phyloP scores from a whole-genome alignment of 2,329 filamentous ascomycete genomes.

The Verticillium klebahnii region DNA sequence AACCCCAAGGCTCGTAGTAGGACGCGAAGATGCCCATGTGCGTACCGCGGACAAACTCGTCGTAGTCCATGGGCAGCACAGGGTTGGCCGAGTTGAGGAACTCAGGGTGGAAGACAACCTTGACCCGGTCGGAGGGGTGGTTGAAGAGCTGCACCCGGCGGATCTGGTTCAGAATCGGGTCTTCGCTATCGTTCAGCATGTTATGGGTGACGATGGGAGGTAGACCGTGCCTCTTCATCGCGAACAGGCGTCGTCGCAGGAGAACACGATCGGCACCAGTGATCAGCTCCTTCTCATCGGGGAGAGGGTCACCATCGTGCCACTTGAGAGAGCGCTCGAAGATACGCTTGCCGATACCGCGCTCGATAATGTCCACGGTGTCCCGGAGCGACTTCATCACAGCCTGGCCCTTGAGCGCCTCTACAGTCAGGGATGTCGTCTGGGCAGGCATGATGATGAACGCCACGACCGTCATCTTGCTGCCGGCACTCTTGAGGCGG shows the following conservation, averaged over 20 bases:
- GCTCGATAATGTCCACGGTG: slow-evolving; percentile 88
- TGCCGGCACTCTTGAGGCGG: slow-evolving; percentile 76
- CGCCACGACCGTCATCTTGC: slow-evolving; percentile 90
- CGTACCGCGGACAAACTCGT: slow-evolving; percentile 96
- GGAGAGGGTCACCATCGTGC: slow-evolving; percentile 90
- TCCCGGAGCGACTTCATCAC: slow-evolving; percentile 95
- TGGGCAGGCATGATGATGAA: slow-evolving; percentile 99
- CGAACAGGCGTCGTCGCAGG: slow-evolving; percentile 84
- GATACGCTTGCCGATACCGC: slow-evolving; percentile 85
- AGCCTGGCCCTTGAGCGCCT: slow-evolving; percentile 92
- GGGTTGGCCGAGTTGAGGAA: slow-evolving; percentile 96
- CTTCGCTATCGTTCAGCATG: slow-evolving; percentile 91
- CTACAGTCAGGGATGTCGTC: slow-evolving; percentile 89
- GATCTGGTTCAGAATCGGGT: slow-evolving; percentile 93
- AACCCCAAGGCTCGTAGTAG: slow-evolving; percentile 99
- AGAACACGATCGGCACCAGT: slow-evolving; percentile 89
- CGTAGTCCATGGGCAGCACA: slow-evolving; percentile 91
- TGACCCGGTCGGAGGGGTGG: slow-evolving; percentile 89
- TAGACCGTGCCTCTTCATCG: slow-evolving; percentile 87
- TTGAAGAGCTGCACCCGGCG: slow-evolving; percentile 96
- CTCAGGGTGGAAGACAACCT: slow-evolving; percentile 96
- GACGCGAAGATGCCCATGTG: slow-evolving; percentile 94
- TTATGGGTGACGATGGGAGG: slow-evolving; percentile 98
- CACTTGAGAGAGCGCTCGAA: slow-evolving; percentile 93
- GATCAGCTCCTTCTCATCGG: slow-evolving; percentile 95